Percentiles rank a stretch among this genome's conserved stretches.
phyloP scores from a whole-genome alignment of 306 rosid species.

The Acacia crassicarpa region DNA sequence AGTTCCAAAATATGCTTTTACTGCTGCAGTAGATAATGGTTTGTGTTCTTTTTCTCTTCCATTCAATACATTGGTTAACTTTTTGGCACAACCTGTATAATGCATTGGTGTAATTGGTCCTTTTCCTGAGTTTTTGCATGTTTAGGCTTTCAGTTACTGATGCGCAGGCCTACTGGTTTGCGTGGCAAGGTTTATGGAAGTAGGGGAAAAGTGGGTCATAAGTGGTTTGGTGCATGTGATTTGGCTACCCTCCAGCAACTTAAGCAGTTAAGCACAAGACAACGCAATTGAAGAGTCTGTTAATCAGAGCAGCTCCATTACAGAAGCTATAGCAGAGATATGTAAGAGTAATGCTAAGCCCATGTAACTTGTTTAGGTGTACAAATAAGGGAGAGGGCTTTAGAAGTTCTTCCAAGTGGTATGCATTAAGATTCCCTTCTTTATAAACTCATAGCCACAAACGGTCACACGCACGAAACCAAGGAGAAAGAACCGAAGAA shows the following conservation, averaged over 20 bases:
- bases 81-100: not conserved
- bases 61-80: not conserved
- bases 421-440: too few species aligned
- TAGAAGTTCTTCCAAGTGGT: too few species aligned
- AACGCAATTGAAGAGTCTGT: slow-evolving; percentile 63
- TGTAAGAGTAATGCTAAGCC: too few species aligned
- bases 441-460: too few species aligned
- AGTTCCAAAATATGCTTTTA: not conserved
- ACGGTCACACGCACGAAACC: too few species aligned
- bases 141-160: slow-evolving; percentile 14
- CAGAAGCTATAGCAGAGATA: slow-evolving; percentile 58
- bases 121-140: not conserved
- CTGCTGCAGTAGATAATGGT: not conserved
- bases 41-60: not conserved
- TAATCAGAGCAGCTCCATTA: slow-evolving; percentile 56
- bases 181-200: slow-evolving; percentile 28
- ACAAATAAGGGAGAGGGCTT: too few species aligned
- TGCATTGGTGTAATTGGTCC: not conserved
- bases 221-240: slow-evolving; percentile 38
- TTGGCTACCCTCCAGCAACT: slow-evolving; percentile 26
- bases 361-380: too few species aligned
- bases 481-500: too few species aligned
- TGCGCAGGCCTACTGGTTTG: slow-evolving; percentile 46
- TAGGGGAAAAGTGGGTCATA: not conserved
- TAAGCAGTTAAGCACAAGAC: slow-evolving; percentile 54